Percentiles rank a stretch among this genome's conserved stretches.
Conservation (phyloP, 495 filamentous ascomycete genomes). For the Talaromyces trachyspermus region DNA sequence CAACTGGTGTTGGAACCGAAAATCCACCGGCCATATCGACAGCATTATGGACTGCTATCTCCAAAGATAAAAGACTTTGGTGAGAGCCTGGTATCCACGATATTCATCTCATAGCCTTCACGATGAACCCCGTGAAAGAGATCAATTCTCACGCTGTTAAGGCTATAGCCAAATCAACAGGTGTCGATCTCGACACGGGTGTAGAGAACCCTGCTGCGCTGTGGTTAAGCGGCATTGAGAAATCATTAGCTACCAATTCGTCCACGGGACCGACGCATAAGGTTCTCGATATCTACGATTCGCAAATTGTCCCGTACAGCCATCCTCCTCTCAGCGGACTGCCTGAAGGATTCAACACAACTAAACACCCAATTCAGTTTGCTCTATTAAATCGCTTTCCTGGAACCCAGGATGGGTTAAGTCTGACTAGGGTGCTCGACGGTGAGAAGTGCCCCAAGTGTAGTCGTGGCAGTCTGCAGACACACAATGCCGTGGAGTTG, state of each 20-base stretch:
- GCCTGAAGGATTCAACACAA: conserved; percentile 22
- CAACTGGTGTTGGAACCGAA: conserved; percentile 11
- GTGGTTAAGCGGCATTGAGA: conserved; percentile 44
- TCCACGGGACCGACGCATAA: conserved; percentile 15
- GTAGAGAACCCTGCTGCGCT: conserved; percentile 53
- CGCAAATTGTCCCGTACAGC: conserved; percentile 35
- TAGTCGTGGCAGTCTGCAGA: too few species aligned
- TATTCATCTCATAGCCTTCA: conserved; percentile 25
- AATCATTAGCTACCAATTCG: conserved; percentile 11
- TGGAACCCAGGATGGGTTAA: conserved; percentile 31
- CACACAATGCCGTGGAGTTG: conserved; percentile 73
- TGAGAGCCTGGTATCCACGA: conserved; percentile 61
- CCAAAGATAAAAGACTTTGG: conserved; percentile 57
- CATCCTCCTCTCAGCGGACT: conserved; percentile 38
- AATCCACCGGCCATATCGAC: conserved; percentile 28
- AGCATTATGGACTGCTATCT: conserved; percentile 59
- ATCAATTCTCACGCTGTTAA: conserved; percentile 69
- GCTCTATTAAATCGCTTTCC: conserved; percentile 37
- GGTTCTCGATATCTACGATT: conserved; percentile 38
- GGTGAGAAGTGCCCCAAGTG: conserved; percentile 70
- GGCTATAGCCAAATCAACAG: conserved; percentile 39
- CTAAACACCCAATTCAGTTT: conserved; percentile 28
- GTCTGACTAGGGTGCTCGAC: conserved; percentile 54
- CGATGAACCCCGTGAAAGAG: conserved; percentile 31
- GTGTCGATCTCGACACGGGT: conserved; percentile 66